Evolutionary conservation across 192 early-diverging fungal species (phyloP), one percentile per base, ranked within the genome.

Genomic region (Coemansia sp.): DNA sequence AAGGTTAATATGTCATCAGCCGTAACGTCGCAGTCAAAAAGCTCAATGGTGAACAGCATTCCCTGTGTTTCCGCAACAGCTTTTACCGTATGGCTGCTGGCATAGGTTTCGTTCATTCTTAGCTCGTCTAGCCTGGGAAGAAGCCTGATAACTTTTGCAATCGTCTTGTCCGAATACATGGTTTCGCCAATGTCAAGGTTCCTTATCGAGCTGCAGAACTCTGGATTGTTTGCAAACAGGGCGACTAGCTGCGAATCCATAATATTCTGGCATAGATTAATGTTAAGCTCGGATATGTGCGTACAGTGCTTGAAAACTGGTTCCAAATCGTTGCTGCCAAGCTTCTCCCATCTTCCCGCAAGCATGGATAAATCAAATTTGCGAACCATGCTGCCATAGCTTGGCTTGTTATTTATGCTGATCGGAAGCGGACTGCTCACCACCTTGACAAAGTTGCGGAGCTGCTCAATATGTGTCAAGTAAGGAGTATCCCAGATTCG

Each of bases 291-390:
- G 5, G 18, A 15, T 4, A 72, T 9, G 8, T 54, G 38, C 9
- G 35, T 22, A 51, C 70, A 72, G 62, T 11, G 6, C 6, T 51
- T n/a, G 12, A 77, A 62, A 5, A 77, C 32, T 2, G 43, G 60
- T 17, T 61, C 32, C 11, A 77, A 35, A 4, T 65, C 17, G 28
- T 45, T 18, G 48, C 62, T 64, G 48, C 61, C 41, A 11, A 77
- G 36, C 28, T 38, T 62, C 20, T 77, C 75, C 75, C 75, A 77
- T 14, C 75, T 60, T 3, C 66, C 70, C 17, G 37, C 55, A 7
- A 77, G 56, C 75, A 77, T 71, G 5, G 61, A 60, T 14, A 77
- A 45, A 52, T 77, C 70, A 14, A 77, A 51, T 8, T 15, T 38
- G 20, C 62, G 45, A n/a, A 68, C 48, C 14, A 77, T 52, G 22